Base-by-base conservation (phyloP, 768 basidiomycete species). In the Scleroderma bovista region DNA sequence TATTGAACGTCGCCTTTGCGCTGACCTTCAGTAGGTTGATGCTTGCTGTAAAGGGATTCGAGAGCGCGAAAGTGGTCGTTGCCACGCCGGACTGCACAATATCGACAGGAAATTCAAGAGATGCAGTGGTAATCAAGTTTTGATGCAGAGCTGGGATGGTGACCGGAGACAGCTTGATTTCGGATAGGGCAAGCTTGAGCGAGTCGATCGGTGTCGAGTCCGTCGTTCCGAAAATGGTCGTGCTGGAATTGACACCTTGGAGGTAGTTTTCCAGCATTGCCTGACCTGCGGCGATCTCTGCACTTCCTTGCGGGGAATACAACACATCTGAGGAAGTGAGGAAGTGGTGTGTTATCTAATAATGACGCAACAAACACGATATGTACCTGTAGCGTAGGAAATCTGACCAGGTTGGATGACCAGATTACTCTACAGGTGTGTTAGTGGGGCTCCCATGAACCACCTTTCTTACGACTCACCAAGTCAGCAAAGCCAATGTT, bases 21-120 rank as follows among this genome's bases (percentile, higher is more conserved):
- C 65, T 67, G 16, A 88, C 64, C 40, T 69, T 61, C n/a, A 83
- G 60, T 15, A 88, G 63, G 60, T 81, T 83, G 62, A 88, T 78
- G 59, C 78, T 78, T 16, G 86, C 83, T 0, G 83, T 86, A 67
- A 88, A 88, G 0, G 84, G 84, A 57, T 88, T 85, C 17, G 71
- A 67, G 24, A 88, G 70, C 1, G 67, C 71, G 59, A 87, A 84
- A 1, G 77, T 67, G 5, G 78, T 69, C n/a, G 72, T 71, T 2
- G 83, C 83, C 17, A 83, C 62, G 12, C 80, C 81, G 1, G 79
- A 86, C 54, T 74, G 66, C 16, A 75, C 78, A 40, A 88, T 82
- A 56, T 87, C 66, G 11, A 68, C 66, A 2, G 85, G 84, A 69
- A 88, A 83, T 19, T 73, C 68, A 29, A 88, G 69, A 1, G 76